These are phyloP conservation scores for Phytophthora pistaciae DNA, from an alignment of 352 stramenopile species.

Conservation along the genomic window DNA sequence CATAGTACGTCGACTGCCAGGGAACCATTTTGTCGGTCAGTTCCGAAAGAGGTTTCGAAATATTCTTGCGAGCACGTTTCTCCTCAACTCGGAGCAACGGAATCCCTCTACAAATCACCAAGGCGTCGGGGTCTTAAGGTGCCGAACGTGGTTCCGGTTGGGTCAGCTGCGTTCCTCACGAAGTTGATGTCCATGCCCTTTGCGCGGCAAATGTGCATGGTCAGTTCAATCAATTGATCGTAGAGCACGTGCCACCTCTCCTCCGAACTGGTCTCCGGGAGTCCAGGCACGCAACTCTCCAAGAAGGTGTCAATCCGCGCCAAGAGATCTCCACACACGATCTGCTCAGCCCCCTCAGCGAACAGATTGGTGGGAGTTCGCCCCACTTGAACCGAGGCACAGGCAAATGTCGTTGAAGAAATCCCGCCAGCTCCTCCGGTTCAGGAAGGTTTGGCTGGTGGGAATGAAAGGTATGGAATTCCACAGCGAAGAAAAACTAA, in stretches of 20 bases:
- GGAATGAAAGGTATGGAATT: too few relatives aligned
- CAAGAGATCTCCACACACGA: too few relatives aligned
- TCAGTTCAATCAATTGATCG: not conserved
- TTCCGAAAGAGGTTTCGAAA: constrained; percentile 6
- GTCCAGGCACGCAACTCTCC: too few relatives aligned
- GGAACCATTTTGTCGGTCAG: constrained; percentile 14
- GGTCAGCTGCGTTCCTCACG: not conserved
- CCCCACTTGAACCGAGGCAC: too few relatives aligned
- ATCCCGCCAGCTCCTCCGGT: too few relatives aligned
- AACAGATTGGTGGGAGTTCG: too few relatives aligned
- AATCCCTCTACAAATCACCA: not conserved
- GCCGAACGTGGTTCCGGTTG: not conserved
- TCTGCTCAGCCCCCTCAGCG: too few relatives aligned
- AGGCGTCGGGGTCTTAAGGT: not conserved
- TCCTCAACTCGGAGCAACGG: constrained; percentile 24
- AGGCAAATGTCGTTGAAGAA: too few relatives aligned
- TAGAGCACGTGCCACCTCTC: not conserved
- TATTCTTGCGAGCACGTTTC: not conserved
- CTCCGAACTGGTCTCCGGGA: not conserved
- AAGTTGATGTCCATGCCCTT: not conserved
- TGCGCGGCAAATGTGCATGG: not conserved
- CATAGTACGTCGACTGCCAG: constrained; percentile 32
- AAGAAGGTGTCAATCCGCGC: too few relatives aligned
- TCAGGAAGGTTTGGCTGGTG: too few relatives aligned
- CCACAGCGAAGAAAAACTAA: too few relatives aligned